These are phyloP conservation scores for Leccinum arenicola DNA, from an alignment of 768 basidiomycete species.

Conservation along the genomic window DNA sequence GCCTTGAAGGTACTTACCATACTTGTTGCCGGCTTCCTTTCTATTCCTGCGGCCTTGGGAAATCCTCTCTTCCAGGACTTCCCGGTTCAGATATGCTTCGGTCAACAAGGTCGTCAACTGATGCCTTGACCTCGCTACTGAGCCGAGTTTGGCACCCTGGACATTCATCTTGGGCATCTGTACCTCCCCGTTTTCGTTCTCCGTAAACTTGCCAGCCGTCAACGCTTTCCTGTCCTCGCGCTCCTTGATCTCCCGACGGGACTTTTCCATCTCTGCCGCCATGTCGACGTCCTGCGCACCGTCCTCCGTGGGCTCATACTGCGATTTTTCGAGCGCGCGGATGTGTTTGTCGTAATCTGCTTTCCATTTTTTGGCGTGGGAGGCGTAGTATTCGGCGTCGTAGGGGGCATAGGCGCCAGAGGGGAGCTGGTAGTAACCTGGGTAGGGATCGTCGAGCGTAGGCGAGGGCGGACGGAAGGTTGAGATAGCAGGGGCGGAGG, in stretches of 20 bases:
- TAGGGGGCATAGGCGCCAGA: conserved; percentile 78
- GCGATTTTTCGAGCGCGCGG: conserved; percentile 72
- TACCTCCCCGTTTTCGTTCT: conserved; percentile 39
- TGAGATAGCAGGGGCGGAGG: conserved; percentile 68
- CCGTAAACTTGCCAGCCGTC: conserved; percentile 53
- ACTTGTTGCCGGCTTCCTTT: conserved; percentile 91
- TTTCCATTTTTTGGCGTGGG: conserved; percentile 72
- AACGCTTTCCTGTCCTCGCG: conserved; percentile 75
- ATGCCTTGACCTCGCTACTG: conserved; percentile 69
- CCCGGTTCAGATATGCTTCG: conserved; percentile 82
- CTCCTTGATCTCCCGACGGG: conserved; percentile 70
- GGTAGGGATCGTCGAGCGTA: conserved; percentile 71
- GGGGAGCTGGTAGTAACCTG: conserved; percentile 83
- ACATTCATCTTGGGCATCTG: conserved; percentile 81
- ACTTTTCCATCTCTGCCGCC: conserved; percentile 71
- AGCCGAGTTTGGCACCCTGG: conserved; percentile 68
- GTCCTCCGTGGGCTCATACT: conserved; percentile 42
- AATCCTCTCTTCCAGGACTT: conserved; percentile 78
- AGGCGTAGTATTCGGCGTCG: conserved; percentile 65
- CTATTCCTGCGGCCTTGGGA: conserved; percentile 80
- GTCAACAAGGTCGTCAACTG: conserved; percentile 78
- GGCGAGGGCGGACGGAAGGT: conserved; percentile 74
- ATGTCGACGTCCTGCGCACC: conserved; percentile 64
- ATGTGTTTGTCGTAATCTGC: conserved; percentile 68
- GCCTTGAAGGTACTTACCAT: conserved; percentile 51